Base-by-base conservation (phyloP, 805 yeast species). In the Saturnispora halmiae region DNA sequence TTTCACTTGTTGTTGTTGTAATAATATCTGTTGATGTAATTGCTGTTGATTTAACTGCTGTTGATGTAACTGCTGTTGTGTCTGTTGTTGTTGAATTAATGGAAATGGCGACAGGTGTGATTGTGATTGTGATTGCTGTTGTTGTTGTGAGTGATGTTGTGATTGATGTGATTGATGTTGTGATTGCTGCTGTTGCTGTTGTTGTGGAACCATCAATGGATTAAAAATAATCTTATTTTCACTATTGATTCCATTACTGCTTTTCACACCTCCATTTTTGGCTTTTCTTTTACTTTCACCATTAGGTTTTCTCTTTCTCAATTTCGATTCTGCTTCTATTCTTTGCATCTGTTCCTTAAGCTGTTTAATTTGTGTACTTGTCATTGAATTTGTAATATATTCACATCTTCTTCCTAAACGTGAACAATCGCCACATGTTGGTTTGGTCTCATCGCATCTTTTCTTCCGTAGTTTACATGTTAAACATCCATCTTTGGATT, bases 401-500 rank as follows among this genome's bases (percentile, higher is more conserved):
- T 63, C 62, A 51, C 80, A 74, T 35, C 64, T 59, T 47, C 73
- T 66, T 8, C 59, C 51, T 31, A 74, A 56, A 30, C 79, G 52
- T 9, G 22, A 14, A 46, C 80, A 74, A 48, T 69, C 77, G 1
- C 70, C 63, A 51, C 80, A 74, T 1, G 59, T 50, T 1, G 80
- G 80, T 42, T 60, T 62, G 6, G 43, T 46, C 48, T 73, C 77
- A 46, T 72, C 69, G 51, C 80, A 74, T 47, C 75, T 64, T 51
- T 75, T 76, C 65, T 78, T 79, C 32, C 86, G 60, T 28, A 73
- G 64, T 51, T 79, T 79, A 57, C 87, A 79, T 0, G 83, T 79
- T 29, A 79, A 57, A 54, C 87, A 79, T 1, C 86, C 85, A n/a
- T 64, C 65, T 48, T 63, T 70, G 1, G 82, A 71, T 46, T 73